Conservation (phyloP, 176 grass and related monocot genomes). For the Cenchrus fungigraminus region DNA sequence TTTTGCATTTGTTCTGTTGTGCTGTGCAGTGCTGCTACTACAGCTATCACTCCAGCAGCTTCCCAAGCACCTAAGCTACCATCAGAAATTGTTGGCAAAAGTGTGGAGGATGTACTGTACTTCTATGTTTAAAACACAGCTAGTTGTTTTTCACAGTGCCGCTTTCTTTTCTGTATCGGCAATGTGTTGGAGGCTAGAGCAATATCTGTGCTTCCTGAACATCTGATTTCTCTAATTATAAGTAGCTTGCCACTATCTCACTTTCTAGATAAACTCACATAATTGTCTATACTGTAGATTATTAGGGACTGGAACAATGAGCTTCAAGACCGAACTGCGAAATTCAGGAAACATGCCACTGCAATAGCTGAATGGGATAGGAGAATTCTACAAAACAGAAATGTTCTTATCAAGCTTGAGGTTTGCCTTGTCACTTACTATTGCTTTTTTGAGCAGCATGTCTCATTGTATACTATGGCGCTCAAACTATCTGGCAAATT, state of each 20-base stretch:
- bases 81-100: constrained; percentile 96
- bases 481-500: not conserved
- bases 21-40: constrained; percentile 53
- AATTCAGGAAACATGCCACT: constrained; percentile 92
- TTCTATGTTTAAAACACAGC: constrained; percentile 4
- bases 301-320: constrained; percentile 98
- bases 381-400: constrained; percentile 97
- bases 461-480: not conserved
- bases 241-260: not conserved
- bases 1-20: constrained; percentile 18
- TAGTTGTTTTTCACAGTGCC: not conserved
- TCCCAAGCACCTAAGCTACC: constrained; percentile 75
- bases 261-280: constrained; percentile 27
- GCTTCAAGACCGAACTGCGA: constrained; percentile 91
- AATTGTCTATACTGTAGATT: constrained; percentile 61
- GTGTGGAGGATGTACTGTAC: constrained; percentile 77
- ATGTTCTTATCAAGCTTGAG: constrained; percentile 97
- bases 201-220: not conserved
- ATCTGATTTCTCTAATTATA: constrained; percentile 32
- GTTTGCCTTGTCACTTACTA: constrained; percentile 37
- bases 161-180: not conserved
- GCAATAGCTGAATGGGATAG: constrained; percentile 96
- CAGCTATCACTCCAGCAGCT: constrained; percentile 57
- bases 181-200: constrained; percentile 9
- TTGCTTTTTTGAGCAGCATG: not conserved